Evolutionary conservation across 2,329 filamentous ascomycete species (phyloP).

Genomic region (Trichoderma hamatum): DNA sequence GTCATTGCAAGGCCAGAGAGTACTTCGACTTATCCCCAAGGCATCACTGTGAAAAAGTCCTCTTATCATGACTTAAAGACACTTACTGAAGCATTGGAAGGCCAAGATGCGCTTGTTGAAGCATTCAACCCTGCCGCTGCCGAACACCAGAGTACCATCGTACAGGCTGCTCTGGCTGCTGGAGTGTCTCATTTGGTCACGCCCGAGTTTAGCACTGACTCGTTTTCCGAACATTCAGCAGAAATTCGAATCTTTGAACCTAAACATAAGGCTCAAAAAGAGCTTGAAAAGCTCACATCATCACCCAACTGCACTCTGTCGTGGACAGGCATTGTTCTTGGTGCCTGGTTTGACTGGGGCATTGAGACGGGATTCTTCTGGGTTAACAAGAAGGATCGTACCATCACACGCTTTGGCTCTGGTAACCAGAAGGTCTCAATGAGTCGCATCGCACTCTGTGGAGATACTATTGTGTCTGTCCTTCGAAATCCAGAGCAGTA

Average conservation of each 20-base stretch:
- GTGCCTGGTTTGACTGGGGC: slow-evolving; percentile 32
- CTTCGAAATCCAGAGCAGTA: slow-evolving; percentile 10
- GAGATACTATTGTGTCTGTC: slow-evolving; percentile 6
- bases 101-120: slow-evolving; percentile 30
- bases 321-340: slow-evolving; percentile 32
- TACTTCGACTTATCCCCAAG: slow-evolving; percentile 1
- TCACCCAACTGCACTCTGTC: slow-evolving; percentile 14
- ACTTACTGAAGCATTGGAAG: slow-evolving; percentile 1
- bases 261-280: slow-evolving; percentile 30
- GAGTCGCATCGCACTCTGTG: background rate
- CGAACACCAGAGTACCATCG: slow-evolving; percentile 29
- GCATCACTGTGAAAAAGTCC: background rate
- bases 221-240: slow-evolving; percentile 27
- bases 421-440: slow-evolving; percentile 19
- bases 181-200: slow-evolving; percentile 31
- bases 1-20: slow-evolving; percentile 19
- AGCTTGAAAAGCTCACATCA: slow-evolving; percentile 27
- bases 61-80: slow-evolving; percentile 2
- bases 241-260: slow-evolving; percentile 29
- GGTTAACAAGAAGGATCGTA: slow-evolving; percentile 25
- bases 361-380: slow-evolving; percentile 31
- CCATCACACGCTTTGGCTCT: slow-evolving; percentile 25
- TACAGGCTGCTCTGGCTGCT: slow-evolving; percentile 29
- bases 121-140: slow-evolving; percentile 34
- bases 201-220: slow-evolving; percentile 33